Conservation (phyloP, 495 filamentous ascomycete genomes). For the Podospora bellae-mahoneyi region DNA sequence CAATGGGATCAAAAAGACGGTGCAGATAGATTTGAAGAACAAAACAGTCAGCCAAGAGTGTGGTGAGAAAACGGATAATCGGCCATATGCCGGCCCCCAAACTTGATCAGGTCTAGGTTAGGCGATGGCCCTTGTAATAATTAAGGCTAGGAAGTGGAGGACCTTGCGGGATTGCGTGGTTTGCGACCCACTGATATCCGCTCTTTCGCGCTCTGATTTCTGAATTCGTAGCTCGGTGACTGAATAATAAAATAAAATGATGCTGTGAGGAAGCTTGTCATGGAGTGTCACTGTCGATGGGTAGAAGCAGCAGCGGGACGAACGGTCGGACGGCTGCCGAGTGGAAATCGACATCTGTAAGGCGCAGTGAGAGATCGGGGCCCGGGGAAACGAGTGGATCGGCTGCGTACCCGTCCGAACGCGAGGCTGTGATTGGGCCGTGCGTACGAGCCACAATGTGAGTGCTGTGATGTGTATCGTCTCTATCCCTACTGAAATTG, state of each 20-base stretch:
- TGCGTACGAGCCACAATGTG: constrained; percentile 10
- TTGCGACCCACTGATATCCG: background rate
- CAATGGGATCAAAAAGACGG: background rate
- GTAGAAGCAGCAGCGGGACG: background rate
- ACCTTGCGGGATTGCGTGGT: background rate
- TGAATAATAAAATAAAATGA: background rate
- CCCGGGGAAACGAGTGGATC: background rate
- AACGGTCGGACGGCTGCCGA: constrained; percentile 12
- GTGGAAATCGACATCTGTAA: constrained; percentile 4
- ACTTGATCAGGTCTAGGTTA: background rate
- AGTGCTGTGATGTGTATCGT: constrained; percentile 6
- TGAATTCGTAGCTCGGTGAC: background rate
- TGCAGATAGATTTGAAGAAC: background rate
- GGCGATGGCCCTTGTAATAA: background rate
- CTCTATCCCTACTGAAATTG: background rate
- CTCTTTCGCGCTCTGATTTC: background rate
- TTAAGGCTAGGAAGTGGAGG: background rate
- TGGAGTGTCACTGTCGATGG: background rate
- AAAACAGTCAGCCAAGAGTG: background rate
- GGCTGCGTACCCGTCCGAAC: background rate
- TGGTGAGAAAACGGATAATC: background rate
- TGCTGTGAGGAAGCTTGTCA: background rate
- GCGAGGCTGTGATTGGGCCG: constrained; percentile 2
- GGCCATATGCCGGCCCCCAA: background rate
- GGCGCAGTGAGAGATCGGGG: constrained; percentile 11